Evolutionary conservation across 1,139 yeast species (phyloP).

Genomic region (Suhomyces atakaporum): DNA sequence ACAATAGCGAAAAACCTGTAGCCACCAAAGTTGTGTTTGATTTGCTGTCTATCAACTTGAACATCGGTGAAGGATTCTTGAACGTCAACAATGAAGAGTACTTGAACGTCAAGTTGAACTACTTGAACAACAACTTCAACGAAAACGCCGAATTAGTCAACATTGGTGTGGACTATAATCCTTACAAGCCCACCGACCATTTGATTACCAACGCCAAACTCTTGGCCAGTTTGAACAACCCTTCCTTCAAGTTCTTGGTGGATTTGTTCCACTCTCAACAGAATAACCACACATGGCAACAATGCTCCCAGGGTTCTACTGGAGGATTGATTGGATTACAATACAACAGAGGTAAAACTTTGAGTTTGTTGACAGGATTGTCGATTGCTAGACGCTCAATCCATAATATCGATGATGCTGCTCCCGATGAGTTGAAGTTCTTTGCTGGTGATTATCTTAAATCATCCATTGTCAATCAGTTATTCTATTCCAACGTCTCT

Average conservation of each 20-base stretch:
- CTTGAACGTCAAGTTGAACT: conserved; percentile 41
- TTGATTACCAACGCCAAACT: conserved; percentile 38
- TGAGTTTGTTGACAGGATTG: conserved; percentile 40
- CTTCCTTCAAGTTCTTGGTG: conserved; percentile 40
- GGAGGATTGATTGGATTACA: conserved; percentile 51
- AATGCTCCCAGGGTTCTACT: conserved; percentile 31
- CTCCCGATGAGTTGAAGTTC: conserved; percentile 33
- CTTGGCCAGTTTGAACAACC: conserved; percentile 41
- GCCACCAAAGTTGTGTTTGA: conserved; percentile 43
- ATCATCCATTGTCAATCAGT: conserved; percentile 33
- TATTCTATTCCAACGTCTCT: conserved; percentile 25
- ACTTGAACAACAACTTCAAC: conserved; percentile 46
- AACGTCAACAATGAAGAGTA: conserved; percentile 44
- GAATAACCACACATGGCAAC: conserved; percentile 46
- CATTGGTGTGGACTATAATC: conserved; percentile 46
- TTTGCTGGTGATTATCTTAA: conserved; percentile 40
- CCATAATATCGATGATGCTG: conserved; percentile 45
- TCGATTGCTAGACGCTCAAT: conserved; percentile 44
- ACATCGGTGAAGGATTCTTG: conserved; percentile 38
- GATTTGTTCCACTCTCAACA: conserved; percentile 39
- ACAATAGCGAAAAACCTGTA: conserved; percentile 39
- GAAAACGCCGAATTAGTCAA: conserved; percentile 46
- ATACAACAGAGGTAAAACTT: conserved; percentile 21
- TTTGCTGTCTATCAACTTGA: conserved; percentile 36
- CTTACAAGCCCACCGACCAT: conserved; percentile 49